phyloP scores from a whole-genome alignment of 2,329 filamentous ascomycete species.

The Penicillium palitans region DNA sequence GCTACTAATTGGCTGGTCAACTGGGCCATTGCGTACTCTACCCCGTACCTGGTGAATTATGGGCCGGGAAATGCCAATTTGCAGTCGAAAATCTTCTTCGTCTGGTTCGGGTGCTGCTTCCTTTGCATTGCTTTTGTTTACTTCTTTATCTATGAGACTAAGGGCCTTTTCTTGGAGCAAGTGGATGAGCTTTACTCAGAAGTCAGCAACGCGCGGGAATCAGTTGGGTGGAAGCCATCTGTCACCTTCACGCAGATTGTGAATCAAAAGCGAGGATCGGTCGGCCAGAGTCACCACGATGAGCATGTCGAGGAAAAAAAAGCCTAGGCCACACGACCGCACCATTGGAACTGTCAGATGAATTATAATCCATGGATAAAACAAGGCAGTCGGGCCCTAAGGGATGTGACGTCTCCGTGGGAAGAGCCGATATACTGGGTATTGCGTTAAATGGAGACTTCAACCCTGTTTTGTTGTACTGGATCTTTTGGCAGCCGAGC shows the following conservation, averaged over 20 bases:
- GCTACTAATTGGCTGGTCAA: constrained; percentile 47
- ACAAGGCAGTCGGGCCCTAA: not conserved
- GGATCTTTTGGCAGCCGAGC: not conserved
- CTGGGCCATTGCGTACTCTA: constrained; percentile 69
- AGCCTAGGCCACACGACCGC: not conserved
- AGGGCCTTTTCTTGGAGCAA: constrained; percentile 76
- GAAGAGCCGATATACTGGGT: not conserved
- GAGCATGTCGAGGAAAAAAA: not conserved
- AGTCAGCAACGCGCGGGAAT: constrained; percentile 36
- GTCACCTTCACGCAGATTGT: not conserved
- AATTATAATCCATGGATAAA: not conserved
- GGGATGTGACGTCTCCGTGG: not conserved
- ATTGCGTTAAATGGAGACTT: not conserved
- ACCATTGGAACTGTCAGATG: not conserved
- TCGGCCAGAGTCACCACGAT: not conserved
- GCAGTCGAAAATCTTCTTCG: constrained; percentile 72
- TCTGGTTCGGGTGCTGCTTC: constrained; percentile 76
- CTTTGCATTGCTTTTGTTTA: constrained; percentile 56
- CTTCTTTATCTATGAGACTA: constrained; percentile 81
- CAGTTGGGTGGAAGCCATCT: constrained; percentile 51
- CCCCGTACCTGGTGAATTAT: constrained; percentile 63
- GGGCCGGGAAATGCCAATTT: constrained; percentile 63
- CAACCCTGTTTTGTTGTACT: not conserved
- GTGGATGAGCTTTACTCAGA: constrained; percentile 74
- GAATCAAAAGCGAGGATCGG: not conserved